Conservation (phyloP, 2,329 filamentous ascomycete species). For the Cladophialophora carrionii region DNA sequence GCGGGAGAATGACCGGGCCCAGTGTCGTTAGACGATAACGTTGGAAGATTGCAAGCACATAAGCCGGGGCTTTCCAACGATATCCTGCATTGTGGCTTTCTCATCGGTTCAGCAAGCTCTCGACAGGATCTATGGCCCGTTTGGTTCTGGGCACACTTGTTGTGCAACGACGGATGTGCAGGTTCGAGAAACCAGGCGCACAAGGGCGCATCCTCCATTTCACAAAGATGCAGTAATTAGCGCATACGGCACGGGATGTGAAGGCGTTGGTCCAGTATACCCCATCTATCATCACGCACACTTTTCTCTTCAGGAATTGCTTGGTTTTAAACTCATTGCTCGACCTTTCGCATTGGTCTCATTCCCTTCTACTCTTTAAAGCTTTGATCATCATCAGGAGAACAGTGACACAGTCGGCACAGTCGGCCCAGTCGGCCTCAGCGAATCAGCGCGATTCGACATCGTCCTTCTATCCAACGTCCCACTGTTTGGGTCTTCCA, state of each 20-base stretch:
- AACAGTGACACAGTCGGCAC: neutral
- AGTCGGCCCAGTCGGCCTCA: neutral
- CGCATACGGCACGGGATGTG: neutral
- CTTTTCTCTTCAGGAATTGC: neutral
- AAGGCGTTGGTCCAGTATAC: conserved; percentile 9
- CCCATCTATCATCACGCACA: neutral
- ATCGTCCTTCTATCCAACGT: too few relatives aligned
- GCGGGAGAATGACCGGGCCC: conserved; percentile 56
- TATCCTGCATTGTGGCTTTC: neutral
- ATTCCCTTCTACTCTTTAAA: neutral
- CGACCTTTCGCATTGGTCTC: neutral
- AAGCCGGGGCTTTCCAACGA: neutral
- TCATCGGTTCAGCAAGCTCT: neutral
- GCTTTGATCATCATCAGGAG: neutral
- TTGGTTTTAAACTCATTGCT: neutral
- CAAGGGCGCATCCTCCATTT: neutral
- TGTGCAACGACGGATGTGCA: neutral
- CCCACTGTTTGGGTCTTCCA: too few relatives aligned
- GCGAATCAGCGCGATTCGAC: too few relatives aligned
- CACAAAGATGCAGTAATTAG: neutral
- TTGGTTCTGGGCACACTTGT: neutral
- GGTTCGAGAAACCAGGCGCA: neutral
- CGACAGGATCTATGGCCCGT: neutral
- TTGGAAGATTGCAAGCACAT: neutral
- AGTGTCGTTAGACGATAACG: conserved; percentile 35